Conservation (phyloP, 2,329 filamentous ascomycete genomes). For the Botrytis porri region DNA sequence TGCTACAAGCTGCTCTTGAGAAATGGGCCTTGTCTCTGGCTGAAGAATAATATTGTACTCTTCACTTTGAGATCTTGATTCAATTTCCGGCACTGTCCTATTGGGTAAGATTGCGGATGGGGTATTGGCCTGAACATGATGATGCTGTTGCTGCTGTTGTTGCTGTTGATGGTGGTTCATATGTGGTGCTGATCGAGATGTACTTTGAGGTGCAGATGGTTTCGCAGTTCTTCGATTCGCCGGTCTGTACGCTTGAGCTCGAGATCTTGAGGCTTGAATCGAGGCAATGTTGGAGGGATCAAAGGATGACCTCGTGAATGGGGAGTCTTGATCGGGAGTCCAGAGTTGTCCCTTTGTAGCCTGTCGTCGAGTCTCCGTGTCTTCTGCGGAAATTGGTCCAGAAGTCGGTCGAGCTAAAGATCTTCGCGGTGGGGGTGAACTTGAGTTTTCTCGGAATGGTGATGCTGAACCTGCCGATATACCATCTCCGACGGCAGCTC, state of each 20-base stretch:
- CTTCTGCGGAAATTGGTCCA: slow-evolving; percentile 22
- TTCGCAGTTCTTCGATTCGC: slow-evolving; percentile 22
- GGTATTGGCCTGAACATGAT: background rate
- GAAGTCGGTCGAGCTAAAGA: slow-evolving; percentile 30
- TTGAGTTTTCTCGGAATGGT: slow-evolving; percentile 28
- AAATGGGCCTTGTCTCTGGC: slow-evolving; percentile 46
- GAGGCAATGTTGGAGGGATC: slow-evolving; percentile 36
- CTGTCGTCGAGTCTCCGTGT: slow-evolving; percentile 22
- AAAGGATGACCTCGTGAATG: slow-evolving; percentile 26
- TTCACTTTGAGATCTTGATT: slow-evolving; percentile 54
- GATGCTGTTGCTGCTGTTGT: slow-evolving; percentile 4
- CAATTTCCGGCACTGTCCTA: background rate
- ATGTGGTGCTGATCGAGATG: slow-evolving; percentile 4
- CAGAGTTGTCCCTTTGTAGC: slow-evolving; percentile 31
- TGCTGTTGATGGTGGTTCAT: slow-evolving; percentile 10
- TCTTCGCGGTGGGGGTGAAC: slow-evolving; percentile 29
- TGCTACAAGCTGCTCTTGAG: slow-evolving; percentile 35
- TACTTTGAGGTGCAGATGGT: slow-evolving; percentile 15
- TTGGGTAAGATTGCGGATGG: slow-evolving; percentile 8
- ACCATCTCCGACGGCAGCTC: slow-evolving; percentile 33
- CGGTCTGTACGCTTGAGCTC: slow-evolving; percentile 25
- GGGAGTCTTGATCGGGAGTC: slow-evolving; percentile 29
- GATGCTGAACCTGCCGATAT: slow-evolving; percentile 33
- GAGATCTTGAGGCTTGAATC: slow-evolving; percentile 26
- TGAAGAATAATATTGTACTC: slow-evolving; percentile 50